Conservation (phyloP, 2,329 filamentous ascomycete genomes). For the Boeremia exigua region DNA sequence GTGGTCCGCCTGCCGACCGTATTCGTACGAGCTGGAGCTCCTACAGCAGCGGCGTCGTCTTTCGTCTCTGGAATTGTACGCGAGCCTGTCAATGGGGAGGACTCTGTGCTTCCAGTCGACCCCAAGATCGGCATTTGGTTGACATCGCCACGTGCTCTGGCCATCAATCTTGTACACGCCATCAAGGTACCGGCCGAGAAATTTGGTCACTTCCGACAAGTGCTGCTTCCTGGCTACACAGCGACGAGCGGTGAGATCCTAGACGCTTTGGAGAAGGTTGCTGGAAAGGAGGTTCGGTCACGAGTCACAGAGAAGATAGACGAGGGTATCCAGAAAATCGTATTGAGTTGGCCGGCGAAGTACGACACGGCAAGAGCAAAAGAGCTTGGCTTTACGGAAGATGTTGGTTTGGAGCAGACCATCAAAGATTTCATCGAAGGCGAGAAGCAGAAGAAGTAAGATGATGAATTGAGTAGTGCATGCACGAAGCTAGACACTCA, state of each 20-base stretch:
- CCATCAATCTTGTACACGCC: slow-evolving; percentile 61
- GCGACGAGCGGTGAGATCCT: slow-evolving; percentile 64
- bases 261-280: slow-evolving; percentile 61
- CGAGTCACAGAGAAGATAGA: slow-evolving; percentile 61
- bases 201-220: slow-evolving; percentile 59
- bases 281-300: slow-evolving; percentile 58
- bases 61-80: slow-evolving; percentile 70
- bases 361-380: slow-evolving; percentile 64
- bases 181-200: slow-evolving; percentile 57
- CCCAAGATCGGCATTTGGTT: slow-evolving; percentile 63
- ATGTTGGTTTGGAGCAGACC: slow-evolving; percentile 56
- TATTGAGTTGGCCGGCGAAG: slow-evolving; percentile 62
- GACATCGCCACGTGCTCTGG: slow-evolving; percentile 61
- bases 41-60: slow-evolving; percentile 66
- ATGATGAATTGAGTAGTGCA: neutral
- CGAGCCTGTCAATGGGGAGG: slow-evolving; percentile 64
- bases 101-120: slow-evolving; percentile 59
- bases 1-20: slow-evolving; percentile 67
- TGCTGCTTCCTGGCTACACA: slow-evolving; percentile 61
- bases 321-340: slow-evolving; percentile 58
- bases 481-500: no score
- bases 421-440: slow-evolving; percentile 53
- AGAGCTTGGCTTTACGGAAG: slow-evolving; percentile 58
- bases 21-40: slow-evolving; percentile 65
- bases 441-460: slow-evolving; percentile 28